Percentiles rank a stretch among this genome's conserved stretches.
These are phyloP conservation scores for Pichia californica DNA, from an alignment of 805 yeast genomes.

Conservation along the genomic window DNA sequence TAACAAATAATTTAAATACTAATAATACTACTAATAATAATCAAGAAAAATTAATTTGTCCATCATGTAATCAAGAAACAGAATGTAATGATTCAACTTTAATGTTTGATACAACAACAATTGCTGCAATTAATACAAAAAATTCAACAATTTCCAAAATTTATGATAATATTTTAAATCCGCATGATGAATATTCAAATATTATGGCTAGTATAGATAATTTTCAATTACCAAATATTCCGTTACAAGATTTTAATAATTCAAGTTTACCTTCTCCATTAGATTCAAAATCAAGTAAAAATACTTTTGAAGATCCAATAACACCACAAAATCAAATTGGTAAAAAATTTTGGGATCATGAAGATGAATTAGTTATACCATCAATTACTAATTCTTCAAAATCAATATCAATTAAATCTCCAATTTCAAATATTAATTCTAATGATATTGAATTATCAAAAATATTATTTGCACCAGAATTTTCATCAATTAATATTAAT, in stretches of 20 bases:
- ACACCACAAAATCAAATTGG: conserved; percentile 25
- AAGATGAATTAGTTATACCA: conserved; percentile 1
- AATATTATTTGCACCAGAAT: conserved; percentile 23
- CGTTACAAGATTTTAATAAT: background rate
- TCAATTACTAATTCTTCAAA: background rate
- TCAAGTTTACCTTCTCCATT: background rate
- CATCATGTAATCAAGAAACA: conserved; percentile 7
- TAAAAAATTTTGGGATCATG: conserved; percentile 14
- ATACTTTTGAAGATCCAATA: conserved; percentile 10
- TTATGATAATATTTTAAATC: background rate
- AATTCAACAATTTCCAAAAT: too few relatives aligned
- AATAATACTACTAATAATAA: background rate
- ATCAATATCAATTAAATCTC: background rate
- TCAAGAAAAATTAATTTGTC: conserved; percentile 12
- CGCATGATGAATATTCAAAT: conserved; percentile 1
- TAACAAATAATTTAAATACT: background rate
- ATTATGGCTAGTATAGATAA: conserved; percentile 3
- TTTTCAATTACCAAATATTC: background rate
- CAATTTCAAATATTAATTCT: background rate
- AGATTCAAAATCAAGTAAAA: background rate
- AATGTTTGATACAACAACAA: too few relatives aligned
- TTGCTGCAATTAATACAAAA: too few relatives aligned
- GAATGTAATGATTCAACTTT: conserved; percentile 1
- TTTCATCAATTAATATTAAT: conserved; percentile 17
- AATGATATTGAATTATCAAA: conserved; percentile 15